Percentiles rank a stretch among this genome's conserved stretches.
phyloP scores from a whole-genome alignment of 1,139 yeast species.

The Diutina sp. region DNA sequence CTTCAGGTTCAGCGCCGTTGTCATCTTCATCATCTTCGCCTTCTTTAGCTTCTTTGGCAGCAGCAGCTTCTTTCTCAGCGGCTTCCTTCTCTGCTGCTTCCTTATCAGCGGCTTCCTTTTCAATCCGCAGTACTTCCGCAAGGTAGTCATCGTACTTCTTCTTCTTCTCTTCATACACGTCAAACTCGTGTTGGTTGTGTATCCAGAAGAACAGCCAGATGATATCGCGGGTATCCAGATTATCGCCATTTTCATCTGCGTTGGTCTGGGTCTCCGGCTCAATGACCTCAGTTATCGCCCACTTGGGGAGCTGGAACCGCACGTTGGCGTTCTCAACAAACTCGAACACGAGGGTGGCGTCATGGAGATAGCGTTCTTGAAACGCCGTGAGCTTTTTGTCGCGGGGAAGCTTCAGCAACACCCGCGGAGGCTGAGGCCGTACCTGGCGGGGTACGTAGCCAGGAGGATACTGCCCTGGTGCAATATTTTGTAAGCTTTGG shows the following conservation, averaged over 20 bases:
- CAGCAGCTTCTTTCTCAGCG: conserved; percentile 12
- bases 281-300: conserved; percentile 58
- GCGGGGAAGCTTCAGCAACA: conserved; percentile 13
- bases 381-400: conserved; percentile 57
- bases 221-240: conserved; percentile 29
- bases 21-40: conserved; percentile 10
- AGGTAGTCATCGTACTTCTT: conserved; percentile 16
- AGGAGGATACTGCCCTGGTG: neutral
- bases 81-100: conserved; percentile 10
- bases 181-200: conserved; percentile 39
- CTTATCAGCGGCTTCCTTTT: conserved; percentile 10
- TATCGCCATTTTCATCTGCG: conserved; percentile 13
- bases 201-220: conserved; percentile 55
- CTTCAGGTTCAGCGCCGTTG: conserved; percentile 6
- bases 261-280: conserved; percentile 9
- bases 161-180: conserved; percentile 25
- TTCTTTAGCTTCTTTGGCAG: conserved; percentile 11
- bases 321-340: conserved; percentile 69
- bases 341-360: conserved; percentile 74
- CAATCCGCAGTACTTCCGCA: conserved; percentile 6
- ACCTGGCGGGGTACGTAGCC: neutral
- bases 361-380: conserved; percentile 54
- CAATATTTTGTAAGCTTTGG: neutral
- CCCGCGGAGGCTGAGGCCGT: neutral
- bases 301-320: conserved; percentile 63